Evolutionary conservation across 306 rosid genomes (phyloP), one percentile per base, ranked within the genome.

Genomic region (Sindora glabra): DNA sequence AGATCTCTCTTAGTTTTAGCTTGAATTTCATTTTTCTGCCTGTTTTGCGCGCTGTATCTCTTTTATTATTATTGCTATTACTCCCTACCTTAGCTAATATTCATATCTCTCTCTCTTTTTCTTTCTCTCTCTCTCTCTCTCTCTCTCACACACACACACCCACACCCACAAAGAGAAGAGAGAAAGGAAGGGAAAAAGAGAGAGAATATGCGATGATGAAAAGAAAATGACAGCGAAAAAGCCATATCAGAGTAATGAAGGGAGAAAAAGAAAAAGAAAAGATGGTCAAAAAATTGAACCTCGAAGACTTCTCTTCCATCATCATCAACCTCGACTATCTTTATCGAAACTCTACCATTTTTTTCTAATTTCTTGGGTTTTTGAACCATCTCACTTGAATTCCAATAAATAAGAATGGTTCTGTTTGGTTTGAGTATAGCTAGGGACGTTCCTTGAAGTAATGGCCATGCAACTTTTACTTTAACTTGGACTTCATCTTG

Each of bases 271-370:
- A 72, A 74, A 70, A 78, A 74, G 77, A 74, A 86, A 84, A 85
- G 96, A 81, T 81, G 97, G 96, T 91, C 97, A 87, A 91, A 72
- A 85, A 76, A 63, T 81, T 83, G 79, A 83, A 79, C 85, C 89
- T 84, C 90, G 94, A 90, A 87, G 82, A 79, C 86, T 84, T 83
- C 80, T 85, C 86, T 81, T 74, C 81, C 86, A 84, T 79, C 86
- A 86, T 82, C 82, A 86, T 81, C 90, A 83, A 71, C 95, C 79
- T 83, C 95, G 81, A 82, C 91, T 81, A 75, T 81, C 97, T 91
- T 91, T 91, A 91, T 91, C 95, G 96, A 85, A 91, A 91, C 91
- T 77, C 90, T 73, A 81, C 80, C 90, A 54, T 42, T 66, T 77
- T 55, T 76, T 66, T 15, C 48, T 51, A 23, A 65, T 71, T 76